phyloP scores from a whole-genome alignment of 2,329 filamentous ascomycete genomes.

The Cladophialophora psammophila region DNA sequence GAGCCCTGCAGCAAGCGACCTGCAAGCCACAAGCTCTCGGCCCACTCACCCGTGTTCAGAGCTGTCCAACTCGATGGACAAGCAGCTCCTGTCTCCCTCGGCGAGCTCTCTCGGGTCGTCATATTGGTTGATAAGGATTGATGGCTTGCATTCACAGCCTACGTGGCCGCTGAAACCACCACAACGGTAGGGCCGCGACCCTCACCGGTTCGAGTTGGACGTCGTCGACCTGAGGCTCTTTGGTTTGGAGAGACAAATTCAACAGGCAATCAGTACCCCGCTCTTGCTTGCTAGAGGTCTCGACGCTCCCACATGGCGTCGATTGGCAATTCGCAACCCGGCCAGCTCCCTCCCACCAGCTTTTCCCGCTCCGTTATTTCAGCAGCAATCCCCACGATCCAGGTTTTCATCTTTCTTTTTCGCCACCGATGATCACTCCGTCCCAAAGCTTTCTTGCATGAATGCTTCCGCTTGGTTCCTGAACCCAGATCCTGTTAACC shows the following conservation, averaged over 20 bases:
- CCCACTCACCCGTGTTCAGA: constrained; percentile 22
- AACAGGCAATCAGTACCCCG: constrained; percentile 25
- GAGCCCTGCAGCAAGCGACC: constrained; percentile 32
- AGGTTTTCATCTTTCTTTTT: constrained; percentile 21
- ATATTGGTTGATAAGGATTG: constrained; percentile 31
- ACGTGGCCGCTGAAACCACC: constrained; percentile 16
- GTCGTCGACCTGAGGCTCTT: constrained; percentile 31
- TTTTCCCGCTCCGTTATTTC: constrained; percentile 20
- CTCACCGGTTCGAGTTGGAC: constrained; percentile 26
- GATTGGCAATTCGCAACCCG: constrained; percentile 2
- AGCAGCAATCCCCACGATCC: constrained; percentile 11
- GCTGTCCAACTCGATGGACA: constrained; percentile 10
- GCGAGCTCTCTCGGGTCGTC: constrained; percentile 1
- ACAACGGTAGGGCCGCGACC: constrained; percentile 4
- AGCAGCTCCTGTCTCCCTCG: constrained; percentile 5
- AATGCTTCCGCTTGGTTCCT: constrained; percentile 6
- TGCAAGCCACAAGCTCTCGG: constrained; percentile 31
- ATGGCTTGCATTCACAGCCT: constrained; percentile 20
- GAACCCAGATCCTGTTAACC: constrained; percentile 4
- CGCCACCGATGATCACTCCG: constrained; percentile 24
- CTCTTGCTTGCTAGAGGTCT: constrained; percentile 21
- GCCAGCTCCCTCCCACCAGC: constrained; percentile 6
- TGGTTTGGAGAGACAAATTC: constrained; percentile 11
- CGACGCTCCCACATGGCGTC: constrained; percentile 19
- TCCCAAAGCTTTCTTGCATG: constrained; percentile 17